These are phyloP conservation scores for Cokeromyces recurvatus DNA, from an alignment of 371 early-diverging fungal species.

Conservation along the genomic window DNA sequence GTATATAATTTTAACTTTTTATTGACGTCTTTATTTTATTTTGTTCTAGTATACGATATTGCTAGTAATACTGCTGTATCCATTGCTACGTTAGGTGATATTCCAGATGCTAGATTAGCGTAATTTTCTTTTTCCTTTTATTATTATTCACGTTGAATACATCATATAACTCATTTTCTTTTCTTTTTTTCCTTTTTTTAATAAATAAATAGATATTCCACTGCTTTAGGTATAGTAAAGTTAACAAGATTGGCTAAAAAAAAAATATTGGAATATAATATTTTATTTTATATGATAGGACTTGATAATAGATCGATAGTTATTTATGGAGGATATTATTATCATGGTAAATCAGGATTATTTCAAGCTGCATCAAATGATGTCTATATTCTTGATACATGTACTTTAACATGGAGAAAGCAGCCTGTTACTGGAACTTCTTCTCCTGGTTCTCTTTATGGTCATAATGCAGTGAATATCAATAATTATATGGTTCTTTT, in stretches of 20 bases:
- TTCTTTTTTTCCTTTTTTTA: no score
- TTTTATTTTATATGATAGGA: slow-evolving; percentile 5
- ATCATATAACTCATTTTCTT: no score
- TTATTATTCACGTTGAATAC: no score
- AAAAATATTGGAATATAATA: no score
- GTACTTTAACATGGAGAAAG: slow-evolving; percentile 34
- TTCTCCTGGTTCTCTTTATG: slow-evolving; percentile 27
- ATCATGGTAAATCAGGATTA: neutral
- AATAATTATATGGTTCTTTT: slow-evolving; percentile 39
- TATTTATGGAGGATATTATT: slow-evolving; percentile 30
- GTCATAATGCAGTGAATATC: slow-evolving; percentile 29
- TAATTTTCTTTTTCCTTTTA: no score
- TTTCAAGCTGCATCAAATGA: slow-evolving; percentile 8
- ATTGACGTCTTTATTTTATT: no score
- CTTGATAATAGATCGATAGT: slow-evolving; percentile 40
- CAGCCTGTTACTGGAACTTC: slow-evolving; percentile 15
- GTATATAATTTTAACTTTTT: no score
- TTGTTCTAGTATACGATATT: slow-evolving; percentile 28
- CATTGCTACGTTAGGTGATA: slow-evolving; percentile 38
- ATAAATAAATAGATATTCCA: slow-evolving; percentile 26
- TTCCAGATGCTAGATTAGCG: slow-evolving; percentile 21
- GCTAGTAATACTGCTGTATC: slow-evolving; percentile 23
- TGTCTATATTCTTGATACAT: slow-evolving; percentile 38
- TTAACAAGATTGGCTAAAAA: neutral
- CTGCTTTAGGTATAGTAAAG: slow-evolving; percentile 19